Evolutionary conservation across 805 yeast species (phyloP).

Genomic region (Millerozyma acaciae): DNA sequence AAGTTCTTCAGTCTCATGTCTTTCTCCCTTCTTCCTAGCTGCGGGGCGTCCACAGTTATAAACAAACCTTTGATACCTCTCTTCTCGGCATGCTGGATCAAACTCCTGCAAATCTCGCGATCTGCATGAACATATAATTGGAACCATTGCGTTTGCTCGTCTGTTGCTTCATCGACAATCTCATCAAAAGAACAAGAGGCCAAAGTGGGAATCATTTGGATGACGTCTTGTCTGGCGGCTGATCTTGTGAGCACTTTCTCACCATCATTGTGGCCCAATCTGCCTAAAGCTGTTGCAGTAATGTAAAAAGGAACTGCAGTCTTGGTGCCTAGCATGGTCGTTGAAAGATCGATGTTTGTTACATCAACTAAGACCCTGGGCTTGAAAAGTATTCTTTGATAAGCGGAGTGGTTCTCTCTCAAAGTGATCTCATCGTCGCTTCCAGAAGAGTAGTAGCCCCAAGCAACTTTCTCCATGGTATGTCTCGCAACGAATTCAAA

Average conservation of each 20-base stretch:
- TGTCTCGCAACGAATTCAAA: slow-evolving; percentile 83
- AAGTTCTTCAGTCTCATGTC: slow-evolving; percentile 67
- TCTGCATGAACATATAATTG: slow-evolving; percentile 83
- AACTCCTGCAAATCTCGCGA: slow-evolving; percentile 54
- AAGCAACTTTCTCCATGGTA: slow-evolving; percentile 69
- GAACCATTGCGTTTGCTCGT: slow-evolving; percentile 78
- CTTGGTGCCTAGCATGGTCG: slow-evolving; percentile 71
- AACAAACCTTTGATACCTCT: slow-evolving; percentile 79
- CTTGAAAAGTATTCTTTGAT: slow-evolving; percentile 81
- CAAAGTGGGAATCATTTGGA: slow-evolving; percentile 91
- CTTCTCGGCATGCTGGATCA: slow-evolving; percentile 67
- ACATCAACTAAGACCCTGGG: slow-evolving; percentile 85
- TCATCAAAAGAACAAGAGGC: slow-evolving; percentile 89
- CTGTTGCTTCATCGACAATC: slow-evolving; percentile 64
- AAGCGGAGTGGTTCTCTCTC: slow-evolving; percentile 88
- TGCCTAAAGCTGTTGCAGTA: slow-evolving; percentile 90
- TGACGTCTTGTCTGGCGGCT: slow-evolving; percentile 62
- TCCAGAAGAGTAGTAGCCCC: slow-evolving; percentile 92
- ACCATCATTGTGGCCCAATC: slow-evolving; percentile 90
- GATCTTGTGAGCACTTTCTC: slow-evolving; percentile 82
- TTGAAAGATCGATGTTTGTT: slow-evolving; percentile 59
- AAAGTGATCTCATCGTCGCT: slow-evolving; percentile 89
- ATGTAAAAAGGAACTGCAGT: slow-evolving; percentile 79
- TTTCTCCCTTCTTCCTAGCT: slow-evolving; percentile 86
- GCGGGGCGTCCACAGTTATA: slow-evolving; percentile 91